A percentile compares a stretch with the other conserved stretches of the same genome.
phyloP scores from a whole-genome alignment of 2,329 filamentous ascomycete species.

The Coleophoma crateriformis region DNA sequence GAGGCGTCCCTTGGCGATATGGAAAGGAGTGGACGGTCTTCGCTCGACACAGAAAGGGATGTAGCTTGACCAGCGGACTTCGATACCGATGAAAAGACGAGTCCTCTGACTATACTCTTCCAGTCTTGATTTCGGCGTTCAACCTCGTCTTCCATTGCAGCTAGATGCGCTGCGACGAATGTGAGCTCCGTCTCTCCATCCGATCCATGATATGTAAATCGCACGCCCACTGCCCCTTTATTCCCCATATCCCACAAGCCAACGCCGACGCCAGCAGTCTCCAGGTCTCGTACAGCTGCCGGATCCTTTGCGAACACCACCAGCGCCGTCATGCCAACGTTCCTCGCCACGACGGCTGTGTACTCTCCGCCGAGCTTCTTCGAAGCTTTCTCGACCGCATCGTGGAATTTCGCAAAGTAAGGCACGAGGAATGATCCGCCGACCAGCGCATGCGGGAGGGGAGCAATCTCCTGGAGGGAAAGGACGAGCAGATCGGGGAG shows the following conservation, averaged over 20 bases:
- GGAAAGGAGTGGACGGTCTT: constrained; percentile 34
- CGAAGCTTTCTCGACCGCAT: constrained; percentile 67
- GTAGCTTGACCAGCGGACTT: constrained; percentile 9
- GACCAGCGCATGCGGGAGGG: constrained; percentile 77
- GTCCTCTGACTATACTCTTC: constrained; percentile 71
- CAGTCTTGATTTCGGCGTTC: constrained; percentile 80
- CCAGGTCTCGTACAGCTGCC: constrained; percentile 55
- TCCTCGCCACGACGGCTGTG: constrained; percentile 62
- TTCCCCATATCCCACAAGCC: constrained; percentile 88
- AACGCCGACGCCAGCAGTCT: constrained; percentile 78
- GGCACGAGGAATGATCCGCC: constrained; percentile 73
- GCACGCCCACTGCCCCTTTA: constrained; percentile 83
- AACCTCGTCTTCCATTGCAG: constrained; percentile 78
- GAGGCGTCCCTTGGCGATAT: constrained; percentile 42
- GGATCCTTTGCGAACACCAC: constrained; percentile 74
- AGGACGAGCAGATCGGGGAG: constrained; percentile 64
- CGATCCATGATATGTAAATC: constrained; percentile 51
- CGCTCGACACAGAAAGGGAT: constrained; percentile 16
- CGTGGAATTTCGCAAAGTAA: constrained; percentile 67
- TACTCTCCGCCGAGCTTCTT: constrained; percentile 44
- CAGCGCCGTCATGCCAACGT: constrained; percentile 85
- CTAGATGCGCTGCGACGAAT: constrained; percentile 83
- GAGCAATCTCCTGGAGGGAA: constrained; percentile 82
- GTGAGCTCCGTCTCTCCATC: constrained; percentile 59
- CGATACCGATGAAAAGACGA: constrained; percentile 62